Conservation (phyloP, 179 eudicot species). For the Camellia oleifera region DNA sequence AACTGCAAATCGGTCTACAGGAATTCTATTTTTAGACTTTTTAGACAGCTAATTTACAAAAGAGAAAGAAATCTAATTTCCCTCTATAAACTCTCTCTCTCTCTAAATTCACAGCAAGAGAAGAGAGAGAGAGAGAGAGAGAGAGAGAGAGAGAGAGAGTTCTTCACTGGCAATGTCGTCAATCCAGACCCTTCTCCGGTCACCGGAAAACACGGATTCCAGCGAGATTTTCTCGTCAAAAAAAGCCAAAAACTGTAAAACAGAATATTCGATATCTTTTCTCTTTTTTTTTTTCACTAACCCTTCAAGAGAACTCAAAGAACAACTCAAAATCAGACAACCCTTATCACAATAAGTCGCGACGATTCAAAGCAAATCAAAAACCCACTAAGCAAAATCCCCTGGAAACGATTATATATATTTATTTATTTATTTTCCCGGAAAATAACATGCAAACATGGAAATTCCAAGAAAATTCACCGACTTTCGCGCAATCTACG, state of each 20-base stretch:
- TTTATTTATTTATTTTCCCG: background rate
- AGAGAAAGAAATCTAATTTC: background rate
- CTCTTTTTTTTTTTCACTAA: background rate
- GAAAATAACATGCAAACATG: background rate
- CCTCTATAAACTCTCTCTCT: background rate
- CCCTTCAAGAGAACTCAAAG: constrained; percentile 17
- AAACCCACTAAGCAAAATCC: background rate
- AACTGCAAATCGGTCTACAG: constrained; percentile 7
- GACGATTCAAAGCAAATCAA: constrained; percentile 15
- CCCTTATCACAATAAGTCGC: background rate
- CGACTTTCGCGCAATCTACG: constrained; percentile 13
- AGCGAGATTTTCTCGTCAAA: constrained; percentile 3
- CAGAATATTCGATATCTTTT: background rate
- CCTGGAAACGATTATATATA: background rate
- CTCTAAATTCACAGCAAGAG: background rate
- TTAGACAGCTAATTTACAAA: constrained; percentile 14
- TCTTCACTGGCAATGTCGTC: background rate
- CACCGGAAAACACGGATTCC: constrained; percentile 13
- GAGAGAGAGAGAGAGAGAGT: background rate
- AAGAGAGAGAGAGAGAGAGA: background rate
- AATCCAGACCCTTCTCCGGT: background rate
- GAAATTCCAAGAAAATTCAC: constrained; percentile 5
- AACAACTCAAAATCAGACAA: background rate
- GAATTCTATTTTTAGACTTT: constrained; percentile 30
- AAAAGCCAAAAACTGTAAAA: background rate